Base-by-base conservation (phyloP, 75 land plant species). In the Sequoiadendron giganteum region DNA sequence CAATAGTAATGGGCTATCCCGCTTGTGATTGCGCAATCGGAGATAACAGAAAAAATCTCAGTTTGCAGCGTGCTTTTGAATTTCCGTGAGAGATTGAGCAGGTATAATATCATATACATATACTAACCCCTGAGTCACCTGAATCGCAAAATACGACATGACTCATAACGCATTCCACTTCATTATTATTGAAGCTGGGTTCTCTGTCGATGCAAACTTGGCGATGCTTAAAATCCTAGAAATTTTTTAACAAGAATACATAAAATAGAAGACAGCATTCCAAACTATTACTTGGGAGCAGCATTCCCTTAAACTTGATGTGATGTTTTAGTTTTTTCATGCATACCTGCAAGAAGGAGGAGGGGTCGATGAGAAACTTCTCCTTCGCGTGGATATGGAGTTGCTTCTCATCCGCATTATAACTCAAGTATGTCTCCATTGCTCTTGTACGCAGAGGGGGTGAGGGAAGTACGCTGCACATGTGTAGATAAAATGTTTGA, bases 351-450 rank as follows among this genome's bases (percentile, higher is more conserved):
- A 92, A 80, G 87, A 54, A 92, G 85, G 91, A 89, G 73, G 87
- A 73, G 42, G 81, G 89, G 81, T 92, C 93, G 58, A 92, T 93
- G 84, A 91, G 87, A 85, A 92, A 92, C 56, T 92, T 89, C 48
- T 92, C 93, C 86, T 92, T 92, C 55, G 93, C 93, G 48, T 92
- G 93, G 70, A 92, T 86, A 47, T 58, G 43, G 72, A 92, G 92
- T 83, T 92, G 93, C 90, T 89, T 92, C 68, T 92, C 86, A 16
- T 92, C 87, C 55, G 42, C 80, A n/a, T 88, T 47, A 81, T 90
- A 92, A 52, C 92, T 87, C 65, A 92, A 90, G 43, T 90, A 91
- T 21, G 93, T 92, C 89, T 92, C 93, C 93, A 92, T 92, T 34
- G 15, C 55, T 75, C 10, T n/a, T 0, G 15, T 10, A 52, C 54